Evolutionary conservation across 495 filamentous ascomycete species (phyloP).

Genomic region (Neurospora hispaniola): DNA sequence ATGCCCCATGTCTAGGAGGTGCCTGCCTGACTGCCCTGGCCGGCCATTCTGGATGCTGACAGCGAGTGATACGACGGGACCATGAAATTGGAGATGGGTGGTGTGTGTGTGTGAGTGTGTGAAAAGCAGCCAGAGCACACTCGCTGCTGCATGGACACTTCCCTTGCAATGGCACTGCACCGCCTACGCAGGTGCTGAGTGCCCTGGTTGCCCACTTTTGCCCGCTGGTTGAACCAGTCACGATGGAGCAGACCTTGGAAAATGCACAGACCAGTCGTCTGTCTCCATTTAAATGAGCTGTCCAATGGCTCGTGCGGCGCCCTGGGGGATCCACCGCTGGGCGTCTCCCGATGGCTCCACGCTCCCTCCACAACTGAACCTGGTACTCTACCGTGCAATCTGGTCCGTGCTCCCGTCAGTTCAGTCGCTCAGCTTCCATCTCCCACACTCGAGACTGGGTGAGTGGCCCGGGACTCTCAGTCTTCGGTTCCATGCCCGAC

Average conservation of each 20-base stretch:
- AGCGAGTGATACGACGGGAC: neutral
- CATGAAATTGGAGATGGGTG: neutral
- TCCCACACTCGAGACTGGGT: slow-evolving; percentile 8
- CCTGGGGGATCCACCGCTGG: neutral
- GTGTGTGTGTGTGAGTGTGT: neutral
- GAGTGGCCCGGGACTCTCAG: too few species aligned
- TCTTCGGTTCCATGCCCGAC: too few species aligned
- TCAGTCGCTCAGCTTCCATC: slow-evolving; percentile 18
- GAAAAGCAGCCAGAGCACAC: neutral
- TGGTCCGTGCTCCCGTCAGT: slow-evolving; percentile 1
- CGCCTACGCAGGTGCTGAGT: neutral
- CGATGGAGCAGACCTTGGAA: neutral
- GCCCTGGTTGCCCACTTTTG: neutral
- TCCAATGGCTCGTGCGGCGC: neutral
- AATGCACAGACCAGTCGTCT: neutral
- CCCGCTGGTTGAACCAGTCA: neutral
- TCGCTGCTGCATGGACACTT: neutral
- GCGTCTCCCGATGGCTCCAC: slow-evolving; percentile 1
- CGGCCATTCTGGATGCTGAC: neutral
- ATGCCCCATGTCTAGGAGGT: neutral
- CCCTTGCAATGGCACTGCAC: neutral
- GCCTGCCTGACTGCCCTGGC: neutral
- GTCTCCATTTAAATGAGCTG: neutral
- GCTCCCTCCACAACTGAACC: neutral
- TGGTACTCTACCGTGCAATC: neutral